Conservation (phyloP, 2,329 filamentous ascomycete genomes). For the Botrytis fabae region DNA sequence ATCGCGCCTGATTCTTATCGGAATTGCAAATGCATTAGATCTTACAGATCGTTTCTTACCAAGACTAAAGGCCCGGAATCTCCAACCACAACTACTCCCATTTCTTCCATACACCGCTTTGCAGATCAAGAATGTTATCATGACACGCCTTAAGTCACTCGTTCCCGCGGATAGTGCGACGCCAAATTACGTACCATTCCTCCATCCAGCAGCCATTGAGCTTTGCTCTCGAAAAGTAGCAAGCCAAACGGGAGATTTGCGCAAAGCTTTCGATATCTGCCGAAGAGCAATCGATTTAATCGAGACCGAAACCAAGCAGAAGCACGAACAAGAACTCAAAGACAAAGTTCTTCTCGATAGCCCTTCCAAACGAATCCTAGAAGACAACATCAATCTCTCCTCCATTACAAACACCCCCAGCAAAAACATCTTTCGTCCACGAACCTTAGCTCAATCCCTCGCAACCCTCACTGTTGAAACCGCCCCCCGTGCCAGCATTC, state of each 20-base stretch:
- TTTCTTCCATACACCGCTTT: constrained; percentile 89
- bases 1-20: constrained; percentile 80
- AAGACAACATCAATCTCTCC: constrained; percentile 77
- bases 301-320: constrained; percentile 77
- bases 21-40: constrained; percentile 94
- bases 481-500: constrained; percentile 85
- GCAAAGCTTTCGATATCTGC: constrained; percentile 94
- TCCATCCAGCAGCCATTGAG: constrained; percentile 91
- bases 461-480: constrained; percentile 68
- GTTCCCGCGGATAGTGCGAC: constrained; percentile 57
- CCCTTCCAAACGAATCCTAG: constrained; percentile 73
- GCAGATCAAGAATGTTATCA: constrained; percentile 88
- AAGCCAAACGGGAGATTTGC: constrained; percentile 88
- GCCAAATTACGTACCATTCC: constrained; percentile 72
- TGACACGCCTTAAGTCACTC: constrained; percentile 74
- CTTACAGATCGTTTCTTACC: constrained; percentile 93
- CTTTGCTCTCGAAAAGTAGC: constrained; percentile 94
- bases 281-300: constrained; percentile 85
- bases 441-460: constrained; percentile 51
- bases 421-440: constrained; percentile 36
- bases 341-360: constrained; percentile 58
- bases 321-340: constrained; percentile 63
- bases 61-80: constrained; percentile 85
- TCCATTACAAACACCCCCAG: constrained; percentile 49
- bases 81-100: constrained; percentile 85